Conservation (phyloP, 2,329 filamentous ascomycete genomes). For the Penicillium aurantiogriseum region DNA sequence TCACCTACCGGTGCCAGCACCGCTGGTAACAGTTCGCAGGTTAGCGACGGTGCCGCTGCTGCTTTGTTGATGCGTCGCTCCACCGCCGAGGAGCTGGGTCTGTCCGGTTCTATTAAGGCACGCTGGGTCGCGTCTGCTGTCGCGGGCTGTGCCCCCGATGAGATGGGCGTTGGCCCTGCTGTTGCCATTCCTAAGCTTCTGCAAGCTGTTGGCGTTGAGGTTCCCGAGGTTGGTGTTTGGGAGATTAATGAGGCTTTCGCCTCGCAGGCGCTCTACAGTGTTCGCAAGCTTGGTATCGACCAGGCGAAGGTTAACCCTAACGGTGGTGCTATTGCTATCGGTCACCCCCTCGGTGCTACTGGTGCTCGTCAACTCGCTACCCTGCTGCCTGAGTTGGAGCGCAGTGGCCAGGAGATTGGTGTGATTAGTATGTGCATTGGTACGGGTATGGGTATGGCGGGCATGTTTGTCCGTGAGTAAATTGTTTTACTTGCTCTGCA, state of each 20-base stretch:
- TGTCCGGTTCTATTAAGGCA: conserved; percentile 68
- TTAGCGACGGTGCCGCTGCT: conserved; percentile 84
- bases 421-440: conserved; percentile 90
- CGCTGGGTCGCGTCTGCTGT: conserved; percentile 77
- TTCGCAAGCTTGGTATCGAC: conserved; percentile 61
- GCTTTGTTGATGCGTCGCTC: conserved; percentile 80
- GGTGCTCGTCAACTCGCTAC: conserved; percentile 78
- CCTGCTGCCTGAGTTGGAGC: conserved; percentile 66
- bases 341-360: conserved; percentile 87
- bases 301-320: conserved; percentile 79
- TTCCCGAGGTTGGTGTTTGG: conserved; percentile 75
- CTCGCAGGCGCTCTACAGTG: conserved; percentile 65
- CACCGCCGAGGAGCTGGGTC: conserved; percentile 70
- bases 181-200: conserved; percentile 81
- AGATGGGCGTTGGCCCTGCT: conserved; percentile 91
- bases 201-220: conserved; percentile 63
- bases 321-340: conserved; percentile 90
- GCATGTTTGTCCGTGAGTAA: conserved; percentile 64
- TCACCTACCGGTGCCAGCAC: conserved; percentile 71
- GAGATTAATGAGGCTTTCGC: conserved; percentile 87
- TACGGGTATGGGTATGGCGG: conserved; percentile 76
- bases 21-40: conserved; percentile 81
- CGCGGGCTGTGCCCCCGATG: conserved; percentile 77
- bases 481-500: conserved; percentile 1
- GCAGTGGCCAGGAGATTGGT: conserved; percentile 69